Evolutionary conservation across 2,329 filamentous ascomycete species (phyloP).

Genomic region (Colletotrichum somersetense): DNA sequence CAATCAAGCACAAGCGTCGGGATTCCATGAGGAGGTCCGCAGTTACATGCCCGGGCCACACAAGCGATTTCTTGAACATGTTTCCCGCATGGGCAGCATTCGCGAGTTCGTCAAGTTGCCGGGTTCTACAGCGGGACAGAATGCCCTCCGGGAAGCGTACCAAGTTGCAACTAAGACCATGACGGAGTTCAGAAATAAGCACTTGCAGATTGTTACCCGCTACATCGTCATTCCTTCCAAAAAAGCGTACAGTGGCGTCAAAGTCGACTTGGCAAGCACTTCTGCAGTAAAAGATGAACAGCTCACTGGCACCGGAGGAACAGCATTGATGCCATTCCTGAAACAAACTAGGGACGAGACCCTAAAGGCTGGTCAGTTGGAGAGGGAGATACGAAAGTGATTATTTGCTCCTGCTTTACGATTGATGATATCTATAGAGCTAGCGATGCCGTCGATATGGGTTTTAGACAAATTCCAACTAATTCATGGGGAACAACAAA

Average conservation of each 20-base stretch:
- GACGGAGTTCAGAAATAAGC: constrained; percentile 82
- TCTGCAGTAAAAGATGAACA: constrained; percentile 57
- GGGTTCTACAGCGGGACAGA: constrained; percentile 66
- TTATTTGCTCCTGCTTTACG: background rate
- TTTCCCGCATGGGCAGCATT: constrained; percentile 79
- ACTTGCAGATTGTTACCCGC: constrained; percentile 89
- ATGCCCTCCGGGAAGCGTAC: constrained; percentile 63
- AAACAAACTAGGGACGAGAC: constrained; percentile 93
- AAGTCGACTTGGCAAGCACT: constrained; percentile 58
- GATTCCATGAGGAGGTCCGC: constrained; percentile 77
- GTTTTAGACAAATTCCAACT: constrained; percentile 21
- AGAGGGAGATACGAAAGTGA: constrained; percentile 8
- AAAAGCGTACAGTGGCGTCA: constrained; percentile 50
- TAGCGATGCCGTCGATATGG: background rate
- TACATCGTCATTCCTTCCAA: constrained; percentile 88
- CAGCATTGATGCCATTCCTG: constrained; percentile 87
- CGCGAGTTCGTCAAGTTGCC: constrained; percentile 72
- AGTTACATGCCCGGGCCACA: constrained; percentile 93
- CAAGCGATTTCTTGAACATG: constrained; percentile 79
- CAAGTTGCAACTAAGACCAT: constrained; percentile 82
- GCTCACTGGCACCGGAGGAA: constrained; percentile 88
- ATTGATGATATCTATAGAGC: constrained; percentile 28
- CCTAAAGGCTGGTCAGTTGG: constrained; percentile 51
- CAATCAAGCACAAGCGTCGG: constrained; percentile 45
- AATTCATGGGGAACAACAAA: constrained; percentile 26